Conservation (phyloP, 139 green algal genomes). For the Tetradesmus obliquus region DNA sequence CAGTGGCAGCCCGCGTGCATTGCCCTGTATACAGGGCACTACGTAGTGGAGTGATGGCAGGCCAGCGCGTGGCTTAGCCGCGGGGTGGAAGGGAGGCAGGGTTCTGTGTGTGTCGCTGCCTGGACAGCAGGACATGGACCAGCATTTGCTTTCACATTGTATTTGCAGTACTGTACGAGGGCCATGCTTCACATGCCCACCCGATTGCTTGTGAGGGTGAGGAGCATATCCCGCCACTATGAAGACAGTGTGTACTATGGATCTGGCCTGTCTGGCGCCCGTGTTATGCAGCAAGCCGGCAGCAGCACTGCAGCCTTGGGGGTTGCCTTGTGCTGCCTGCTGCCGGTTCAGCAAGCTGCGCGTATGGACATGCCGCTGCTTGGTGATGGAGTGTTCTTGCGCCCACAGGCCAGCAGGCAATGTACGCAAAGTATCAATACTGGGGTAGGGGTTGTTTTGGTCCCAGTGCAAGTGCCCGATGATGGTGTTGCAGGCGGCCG, state of each 20-base stretch:
- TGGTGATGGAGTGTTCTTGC: neutral
- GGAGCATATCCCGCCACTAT: neutral
- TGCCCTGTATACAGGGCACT: too few relatives aligned
- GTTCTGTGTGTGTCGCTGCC: neutral
- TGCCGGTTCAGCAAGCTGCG: neutral
- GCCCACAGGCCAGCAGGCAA: neutral
- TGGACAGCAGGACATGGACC: neutral
- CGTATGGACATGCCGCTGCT: neutral
- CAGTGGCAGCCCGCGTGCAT: too few relatives aligned
- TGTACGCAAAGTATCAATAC: neutral
- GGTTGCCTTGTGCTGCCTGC: neutral
- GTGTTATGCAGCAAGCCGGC: neutral
- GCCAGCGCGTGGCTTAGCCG: neutral
- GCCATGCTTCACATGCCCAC: neutral
- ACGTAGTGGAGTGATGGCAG: too few relatives aligned
- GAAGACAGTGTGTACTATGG: neutral
- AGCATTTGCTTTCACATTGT: neutral
- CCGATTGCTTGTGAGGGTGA: neutral
- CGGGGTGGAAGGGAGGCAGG: neutral
- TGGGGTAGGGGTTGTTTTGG: neutral
- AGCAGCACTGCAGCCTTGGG: neutral
- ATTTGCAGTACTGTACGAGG: neutral
- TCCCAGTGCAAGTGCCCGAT: neutral
- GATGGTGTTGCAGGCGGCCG: neutral
- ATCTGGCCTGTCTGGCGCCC: neutral